These are phyloP conservation scores for Bisporella sp. DNA, from an alignment of 2,329 filamentous ascomycete species.

Conservation along the genomic window DNA sequence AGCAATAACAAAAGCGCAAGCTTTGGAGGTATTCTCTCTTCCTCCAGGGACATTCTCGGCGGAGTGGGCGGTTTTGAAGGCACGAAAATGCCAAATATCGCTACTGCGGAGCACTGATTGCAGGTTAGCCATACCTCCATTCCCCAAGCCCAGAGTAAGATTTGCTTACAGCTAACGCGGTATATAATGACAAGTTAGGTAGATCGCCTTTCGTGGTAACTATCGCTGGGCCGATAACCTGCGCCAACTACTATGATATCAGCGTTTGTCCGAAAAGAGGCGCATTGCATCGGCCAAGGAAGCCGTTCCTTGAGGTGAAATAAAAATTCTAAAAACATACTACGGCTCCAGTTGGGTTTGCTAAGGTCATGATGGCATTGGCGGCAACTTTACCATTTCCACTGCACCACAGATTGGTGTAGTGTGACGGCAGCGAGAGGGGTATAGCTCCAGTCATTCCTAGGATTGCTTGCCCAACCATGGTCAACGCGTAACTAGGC, in stretches of 20 bases:
- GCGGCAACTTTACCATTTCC: conserved; percentile 76
- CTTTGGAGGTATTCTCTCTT: conserved; percentile 45
- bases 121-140: conserved; percentile 1
- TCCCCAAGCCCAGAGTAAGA: not conserved
- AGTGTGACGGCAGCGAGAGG: conserved; percentile 79
- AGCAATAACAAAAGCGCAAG: conserved; percentile 47
- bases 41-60: conserved; percentile 54
- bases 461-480: conserved; percentile 87
- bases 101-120: conserved; percentile 42
- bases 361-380: conserved; percentile 76
- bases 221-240: conserved; percentile 78
- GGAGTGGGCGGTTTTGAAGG: conserved; percentile 72
- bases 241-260: conserved; percentile 47
- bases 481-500: conserved; percentile 58
- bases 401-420: conserved; percentile 93
- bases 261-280: no score
- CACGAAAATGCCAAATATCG: conserved; percentile 75
- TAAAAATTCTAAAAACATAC: no score
- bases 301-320: no score
- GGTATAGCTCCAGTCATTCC: conserved; percentile 90
- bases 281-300: no score
- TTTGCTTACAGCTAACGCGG: conserved; percentile 67
- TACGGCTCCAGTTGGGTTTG: conserved; percentile 85
- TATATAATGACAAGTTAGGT: conserved; percentile 76
- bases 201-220: conserved; percentile 51